Base-by-base conservation (phyloP, 805 yeast genomes). In the Nakazawaea sp. region DNA sequence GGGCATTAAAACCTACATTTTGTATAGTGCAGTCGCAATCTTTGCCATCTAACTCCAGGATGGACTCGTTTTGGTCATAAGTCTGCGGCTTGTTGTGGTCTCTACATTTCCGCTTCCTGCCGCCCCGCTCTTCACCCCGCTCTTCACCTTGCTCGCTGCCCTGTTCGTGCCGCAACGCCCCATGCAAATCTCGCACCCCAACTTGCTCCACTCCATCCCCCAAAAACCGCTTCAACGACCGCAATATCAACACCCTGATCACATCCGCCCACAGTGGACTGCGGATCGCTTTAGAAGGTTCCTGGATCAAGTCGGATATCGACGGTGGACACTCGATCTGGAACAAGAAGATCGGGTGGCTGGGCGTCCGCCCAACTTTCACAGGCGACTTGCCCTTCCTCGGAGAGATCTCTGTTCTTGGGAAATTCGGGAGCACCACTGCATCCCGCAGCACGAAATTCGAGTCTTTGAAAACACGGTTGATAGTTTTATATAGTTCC, bases 341-440 rank as follows among this genome's bases (percentile, higher is more conserved):
- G 2, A 72, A 39, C 1, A 72, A 42, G 34, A 61, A 65, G 0
- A 66, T 46, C 0, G 78, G 74, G 44, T 58, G 55, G 23, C 43
- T 51, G 8, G 46, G 46, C 33, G 53, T 58, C 2, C 59, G 56
- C 27, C 4, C 64, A 58, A 28, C 24, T 29, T 51, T 53, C 2
- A 44, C 45, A 4, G 53, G 50, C 2, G 46, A 45, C 8, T 23
- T 33, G 15, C 30, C 29, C 25, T 43, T 44, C 15, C 27, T 40
- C 2, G 48, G 48, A 4, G 59, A 53, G 3, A 38, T 23, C 12
- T 44, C 44, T 1, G 18, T 13, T n/a, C 21, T 35, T 5, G 46
- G 10, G 11, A 48, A 44, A 8, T 48, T 42, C 3, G 51, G 40
- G 2, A 42, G 35, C 16, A 43, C 36, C 18, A 47, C n/a, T 4